phyloP scores from a whole-genome alignment of 176 grass and related monocot genomes.

The Saccharum officinarum region DNA sequence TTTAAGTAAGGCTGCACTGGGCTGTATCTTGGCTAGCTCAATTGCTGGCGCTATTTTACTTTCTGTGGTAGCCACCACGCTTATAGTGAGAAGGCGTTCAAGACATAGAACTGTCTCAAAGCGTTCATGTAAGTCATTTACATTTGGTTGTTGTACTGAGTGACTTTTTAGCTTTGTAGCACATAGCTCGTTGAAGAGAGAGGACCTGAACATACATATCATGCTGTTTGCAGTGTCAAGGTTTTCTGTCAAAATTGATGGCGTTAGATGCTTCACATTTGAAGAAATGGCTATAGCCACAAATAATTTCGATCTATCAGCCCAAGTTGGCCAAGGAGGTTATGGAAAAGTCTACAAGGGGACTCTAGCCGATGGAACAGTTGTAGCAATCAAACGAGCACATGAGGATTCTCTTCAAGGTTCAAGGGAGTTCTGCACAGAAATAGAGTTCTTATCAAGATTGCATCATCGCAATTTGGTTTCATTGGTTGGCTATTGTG shows the following conservation, averaged over 20 bases:
- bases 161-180: neutral
- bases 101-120: constrained; percentile 50
- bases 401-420: constrained; percentile 88
- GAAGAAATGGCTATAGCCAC: constrained; percentile 78
- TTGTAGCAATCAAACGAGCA: constrained; percentile 94
- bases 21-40: constrained; percentile 51
- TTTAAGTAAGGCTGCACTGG: constrained; percentile 65
- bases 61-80: constrained; percentile 55
- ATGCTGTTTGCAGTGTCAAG: constrained; percentile 51
- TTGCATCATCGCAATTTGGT: constrained; percentile 96
- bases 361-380: constrained; percentile 66
- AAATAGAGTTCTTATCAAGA: constrained; percentile 92
- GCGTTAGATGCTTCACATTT: constrained; percentile 77
- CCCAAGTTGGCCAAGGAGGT: constrained; percentile 93
- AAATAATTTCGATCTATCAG: constrained; percentile 62
- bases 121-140: constrained; percentile 57
- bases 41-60: constrained; percentile 55
- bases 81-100: constrained; percentile 64
- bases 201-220: constrained; percentile 18
- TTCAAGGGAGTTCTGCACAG: constrained; percentile 89
- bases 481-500: constrained; percentile 83
- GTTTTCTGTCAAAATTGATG: constrained; percentile 80
- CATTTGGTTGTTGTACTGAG: constrained; percentile 1
- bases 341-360: constrained; percentile 94
- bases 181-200: constrained; percentile 4